Conservation (phyloP, 2,329 filamentous ascomycete genomes). For the Corinectria fuckeliana region DNA sequence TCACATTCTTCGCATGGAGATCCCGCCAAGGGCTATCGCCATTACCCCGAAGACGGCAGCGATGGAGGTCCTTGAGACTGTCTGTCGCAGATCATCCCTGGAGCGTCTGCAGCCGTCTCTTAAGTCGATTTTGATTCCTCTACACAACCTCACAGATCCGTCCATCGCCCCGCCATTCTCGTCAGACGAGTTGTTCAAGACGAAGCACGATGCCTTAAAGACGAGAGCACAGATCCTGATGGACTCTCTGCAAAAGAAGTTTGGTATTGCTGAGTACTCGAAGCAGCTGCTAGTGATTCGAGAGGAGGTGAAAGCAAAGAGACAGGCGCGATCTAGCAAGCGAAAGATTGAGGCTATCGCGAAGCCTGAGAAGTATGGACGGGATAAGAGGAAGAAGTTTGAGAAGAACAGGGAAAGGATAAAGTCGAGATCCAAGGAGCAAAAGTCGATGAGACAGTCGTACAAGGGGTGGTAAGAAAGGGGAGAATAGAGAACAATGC, state of each 20-base stretch:
- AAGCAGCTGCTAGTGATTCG: constrained; percentile 74
- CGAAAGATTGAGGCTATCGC: constrained; percentile 86
- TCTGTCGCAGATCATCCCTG: constrained; percentile 67
- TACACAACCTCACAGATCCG: constrained; percentile 85
- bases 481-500: constrained; percentile 8
- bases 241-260: constrained; percentile 81
- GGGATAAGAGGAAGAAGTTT: constrained; percentile 81
- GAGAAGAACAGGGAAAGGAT: constrained; percentile 84
- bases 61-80: constrained; percentile 74
- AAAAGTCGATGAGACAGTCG: constrained; percentile 73
- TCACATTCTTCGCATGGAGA: constrained; percentile 78
- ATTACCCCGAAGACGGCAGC: constrained; percentile 78
- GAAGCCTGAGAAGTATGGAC: constrained; percentile 78
- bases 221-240: constrained; percentile 78
- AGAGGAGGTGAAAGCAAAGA: constrained; percentile 71
- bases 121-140: constrained; percentile 62
- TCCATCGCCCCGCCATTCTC: constrained; percentile 75
- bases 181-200: constrained; percentile 72
- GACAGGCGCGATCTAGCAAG: constrained; percentile 80
- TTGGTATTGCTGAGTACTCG: constrained; percentile 84
- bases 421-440: constrained; percentile 78
- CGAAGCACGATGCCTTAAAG: constrained; percentile 73
- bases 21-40: constrained; percentile 65
- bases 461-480: constrained; percentile 59
- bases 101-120: constrained; percentile 68